Percentiles rank a stretch among this genome's conserved stretches.
phyloP scores from a whole-genome alignment of 163 green algal genomes.

The Chlorella variabilis region DNA sequence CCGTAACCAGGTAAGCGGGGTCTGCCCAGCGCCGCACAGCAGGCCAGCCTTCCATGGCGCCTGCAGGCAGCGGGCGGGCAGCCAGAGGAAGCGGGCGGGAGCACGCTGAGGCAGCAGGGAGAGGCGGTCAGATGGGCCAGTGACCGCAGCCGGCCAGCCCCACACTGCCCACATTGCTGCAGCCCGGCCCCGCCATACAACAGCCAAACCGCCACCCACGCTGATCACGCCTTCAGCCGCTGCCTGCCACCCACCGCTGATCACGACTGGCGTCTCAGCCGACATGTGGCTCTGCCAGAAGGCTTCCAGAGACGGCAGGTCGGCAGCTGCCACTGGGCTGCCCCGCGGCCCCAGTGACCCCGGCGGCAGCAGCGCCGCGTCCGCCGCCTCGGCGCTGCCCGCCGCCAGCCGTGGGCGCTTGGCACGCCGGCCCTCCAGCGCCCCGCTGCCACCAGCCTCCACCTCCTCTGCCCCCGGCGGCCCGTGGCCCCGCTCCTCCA shows the following conservation, averaged over 20 bases:
- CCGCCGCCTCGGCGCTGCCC: background rate
- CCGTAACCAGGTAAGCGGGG: slow-evolving; percentile 49
- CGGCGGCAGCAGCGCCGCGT: slow-evolving; percentile 35
- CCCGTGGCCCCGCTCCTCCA: background rate
- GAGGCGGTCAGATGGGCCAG: too few relatives aligned
- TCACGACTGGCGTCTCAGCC: slow-evolving; percentile 36
- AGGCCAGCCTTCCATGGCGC: slow-evolving; percentile 47
- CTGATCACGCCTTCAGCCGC: background rate
- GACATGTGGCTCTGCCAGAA: slow-evolving; percentile 56
- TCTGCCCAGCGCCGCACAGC: slow-evolving; percentile 69
- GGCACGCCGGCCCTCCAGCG: background rate
- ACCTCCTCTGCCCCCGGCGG: background rate
- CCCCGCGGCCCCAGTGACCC: slow-evolving; percentile 38
- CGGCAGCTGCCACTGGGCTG: background rate
- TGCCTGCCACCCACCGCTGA: slow-evolving; percentile 41
- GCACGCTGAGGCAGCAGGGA: too few relatives aligned
- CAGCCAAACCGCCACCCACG: background rate
- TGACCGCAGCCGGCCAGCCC: too few relatives aligned
- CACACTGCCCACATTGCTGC: too few relatives aligned
- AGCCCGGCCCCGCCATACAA: too few relatives aligned
- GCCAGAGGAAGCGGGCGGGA: too few relatives aligned
- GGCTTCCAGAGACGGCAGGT: slow-evolving; percentile 56
- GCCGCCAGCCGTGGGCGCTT: background rate
- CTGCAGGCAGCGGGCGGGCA: slow-evolving; percentile 49
- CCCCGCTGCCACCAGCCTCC: background rate